These are phyloP conservation scores for Thamnidium elegans DNA, from an alignment of 192 early-diverging fungal genomes.

Conservation along the genomic window DNA sequence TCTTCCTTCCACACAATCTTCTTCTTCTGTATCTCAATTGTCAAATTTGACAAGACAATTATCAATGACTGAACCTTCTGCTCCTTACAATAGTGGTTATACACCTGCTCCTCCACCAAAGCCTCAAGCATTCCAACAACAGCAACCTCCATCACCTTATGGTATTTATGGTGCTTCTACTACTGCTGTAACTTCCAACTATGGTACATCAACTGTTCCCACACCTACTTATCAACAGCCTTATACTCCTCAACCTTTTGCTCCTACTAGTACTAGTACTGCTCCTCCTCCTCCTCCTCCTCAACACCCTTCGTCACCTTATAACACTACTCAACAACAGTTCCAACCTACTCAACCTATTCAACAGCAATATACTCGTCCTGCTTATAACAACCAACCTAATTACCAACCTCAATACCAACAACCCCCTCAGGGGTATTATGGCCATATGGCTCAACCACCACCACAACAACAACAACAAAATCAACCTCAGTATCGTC, in stretches of 20 bases:
- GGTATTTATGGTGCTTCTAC: not conserved
- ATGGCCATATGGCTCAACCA: not conserved
- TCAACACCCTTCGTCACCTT: not conserved
- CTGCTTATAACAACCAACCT: not conserved
- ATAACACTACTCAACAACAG: too few relatives aligned
- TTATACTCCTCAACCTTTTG: not conserved
- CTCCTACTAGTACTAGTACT: too few relatives aligned
- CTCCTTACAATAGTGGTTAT: slow-evolving; percentile 4
- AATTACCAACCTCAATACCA: not conserved
- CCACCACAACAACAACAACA: too few relatives aligned
- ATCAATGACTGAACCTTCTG: slow-evolving; percentile 19
- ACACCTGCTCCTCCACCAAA: slow-evolving; percentile 16
- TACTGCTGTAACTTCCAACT: not conserved
- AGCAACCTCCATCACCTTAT: not conserved
- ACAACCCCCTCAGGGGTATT: slow-evolving; percentile 1
- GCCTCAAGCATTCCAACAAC: not conserved
- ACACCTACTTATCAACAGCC: not conserved
- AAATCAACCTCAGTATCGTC: too few relatives aligned
- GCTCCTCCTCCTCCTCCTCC: not conserved
- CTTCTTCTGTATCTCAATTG: slow-evolving; percentile 22
- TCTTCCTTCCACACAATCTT: slow-evolving; percentile 5
- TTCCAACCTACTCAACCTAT: too few relatives aligned
- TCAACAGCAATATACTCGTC: too few relatives aligned
- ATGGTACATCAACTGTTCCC: not conserved
- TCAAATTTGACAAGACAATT: slow-evolving; percentile 25